Conservation (phyloP, 2,329 filamentous ascomycete species). For the Tolypocladium ophioglossoides region DNA sequence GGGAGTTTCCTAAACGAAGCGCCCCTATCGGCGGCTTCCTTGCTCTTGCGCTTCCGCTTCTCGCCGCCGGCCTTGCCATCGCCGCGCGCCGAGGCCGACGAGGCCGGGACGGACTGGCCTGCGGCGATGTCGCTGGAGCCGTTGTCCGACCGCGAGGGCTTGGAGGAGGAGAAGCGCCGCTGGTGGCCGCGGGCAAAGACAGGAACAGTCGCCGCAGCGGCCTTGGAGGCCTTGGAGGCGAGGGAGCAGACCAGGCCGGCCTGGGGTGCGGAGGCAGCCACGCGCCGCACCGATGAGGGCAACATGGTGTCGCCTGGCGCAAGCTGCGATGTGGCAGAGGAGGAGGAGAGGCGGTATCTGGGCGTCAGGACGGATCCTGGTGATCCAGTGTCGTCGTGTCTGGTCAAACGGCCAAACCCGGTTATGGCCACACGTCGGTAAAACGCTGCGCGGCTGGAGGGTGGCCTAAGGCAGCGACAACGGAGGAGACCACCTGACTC, state of each 20-base stretch:
- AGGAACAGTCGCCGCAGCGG: slow-evolving; percentile 21
- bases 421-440: slow-evolving; percentile 19
- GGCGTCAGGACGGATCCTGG: slow-evolving; percentile 19
- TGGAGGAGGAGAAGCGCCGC: slow-evolving; percentile 49
- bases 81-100: slow-evolving; percentile 28
- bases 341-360: slow-evolving; percentile 7
- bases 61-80: slow-evolving; percentile 34
- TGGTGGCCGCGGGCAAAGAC: slow-evolving; percentile 33
- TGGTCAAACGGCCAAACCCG: slow-evolving; percentile 22
- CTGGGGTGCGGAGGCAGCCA: slow-evolving; percentile 36
- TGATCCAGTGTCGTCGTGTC: slow-evolving; percentile 19
- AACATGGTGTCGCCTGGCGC: slow-evolving; percentile 33
- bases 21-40: slow-evolving; percentile 34
- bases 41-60: slow-evolving; percentile 49
- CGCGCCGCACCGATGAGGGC: slow-evolving; percentile 45
- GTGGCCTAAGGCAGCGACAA: slow-evolving; percentile 26
- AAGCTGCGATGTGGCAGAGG: slow-evolving; percentile 5
- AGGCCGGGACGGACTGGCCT: slow-evolving; percentile 37
- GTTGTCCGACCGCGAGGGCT: slow-evolving; percentile 50
- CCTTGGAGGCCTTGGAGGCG: slow-evolving; percentile 28
- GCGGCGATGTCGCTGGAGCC: slow-evolving; percentile 40
- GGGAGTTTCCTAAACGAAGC: slow-evolving; percentile 49
- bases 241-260: slow-evolving; percentile 31
- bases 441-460: neutral
- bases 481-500: slow-evolving; percentile 2